A percentile compares a stretch with the other conserved stretches of the same genome.
Evolutionary conservation across 129 eudicot genomes (phyloP).

Genomic region (Logfia minima): DNA sequence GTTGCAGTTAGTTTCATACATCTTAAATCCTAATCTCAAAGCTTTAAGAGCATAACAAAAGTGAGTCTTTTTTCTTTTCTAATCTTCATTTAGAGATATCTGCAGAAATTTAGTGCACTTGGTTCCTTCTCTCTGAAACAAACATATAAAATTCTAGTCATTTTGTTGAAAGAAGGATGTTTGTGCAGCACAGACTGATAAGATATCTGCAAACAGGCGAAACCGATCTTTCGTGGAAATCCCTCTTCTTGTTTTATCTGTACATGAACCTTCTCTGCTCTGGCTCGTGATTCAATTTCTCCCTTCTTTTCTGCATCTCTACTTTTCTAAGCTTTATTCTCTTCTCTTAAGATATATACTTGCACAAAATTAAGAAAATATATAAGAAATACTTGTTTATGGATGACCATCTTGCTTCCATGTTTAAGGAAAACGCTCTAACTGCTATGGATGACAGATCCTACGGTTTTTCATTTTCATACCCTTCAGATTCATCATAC

Average conservation of each 20-base stretch:
- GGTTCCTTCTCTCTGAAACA: background rate
- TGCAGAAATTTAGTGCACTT: conserved; percentile 2
- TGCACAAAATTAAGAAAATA: background rate
- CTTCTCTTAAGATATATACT: background rate
- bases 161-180: conserved; percentile 41
- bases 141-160: background rate
- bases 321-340: conserved; percentile 6
- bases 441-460: conserved; percentile 25
- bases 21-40: conserved; percentile 21
- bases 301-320: conserved; percentile 5
- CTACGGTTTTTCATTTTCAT: conserved; percentile 38
- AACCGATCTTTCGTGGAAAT: conserved; percentile 50
- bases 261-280: conserved; percentile 49
- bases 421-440: conserved; percentile 28
- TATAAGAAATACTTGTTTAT: background rate
- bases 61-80: conserved; percentile 9
- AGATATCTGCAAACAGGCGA: conserved; percentile 44
- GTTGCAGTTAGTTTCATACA: background rate
- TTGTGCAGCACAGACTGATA: conserved; percentile 38
- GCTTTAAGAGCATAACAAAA: conserved; percentile 1
- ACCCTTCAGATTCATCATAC: conserved; percentile 33
- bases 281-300: conserved; percentile 46
- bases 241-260: conserved; percentile 51
- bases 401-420: conserved; percentile 30
- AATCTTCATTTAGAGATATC: background rate